Percentiles rank a stretch among this genome's conserved stretches.
Evolutionary conservation across 345 rosid genomes (phyloP).

Genomic region (Eucalyptus tenuipes): DNA sequence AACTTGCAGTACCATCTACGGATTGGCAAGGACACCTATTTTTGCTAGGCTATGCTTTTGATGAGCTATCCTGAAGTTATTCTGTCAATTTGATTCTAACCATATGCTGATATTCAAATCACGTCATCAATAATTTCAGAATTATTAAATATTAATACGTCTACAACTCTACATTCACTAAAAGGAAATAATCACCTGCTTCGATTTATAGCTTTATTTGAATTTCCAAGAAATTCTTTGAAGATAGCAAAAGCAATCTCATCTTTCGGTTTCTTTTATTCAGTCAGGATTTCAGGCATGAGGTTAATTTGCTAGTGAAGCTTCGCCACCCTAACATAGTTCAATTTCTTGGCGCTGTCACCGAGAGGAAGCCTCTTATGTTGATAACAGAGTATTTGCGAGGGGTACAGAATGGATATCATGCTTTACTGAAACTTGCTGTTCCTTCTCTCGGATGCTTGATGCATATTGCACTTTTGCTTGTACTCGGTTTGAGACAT

Average conservation of each 20-base stretch:
- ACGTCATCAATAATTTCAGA: not conserved
- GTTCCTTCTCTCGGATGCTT: not conserved
- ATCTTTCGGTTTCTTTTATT: not conserved
- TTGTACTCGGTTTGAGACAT: not conserved
- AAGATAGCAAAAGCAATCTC: not conserved
- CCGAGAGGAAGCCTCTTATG: constrained; percentile 99
- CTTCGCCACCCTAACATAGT: constrained; percentile 99
- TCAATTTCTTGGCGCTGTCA: constrained; percentile 97
- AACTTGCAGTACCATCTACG: not conserved
- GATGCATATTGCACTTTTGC: not conserved
- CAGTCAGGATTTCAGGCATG: constrained; percentile 99
- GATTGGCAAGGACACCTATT: not conserved
- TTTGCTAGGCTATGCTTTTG: not conserved
- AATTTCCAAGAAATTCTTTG: not conserved
- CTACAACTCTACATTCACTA: not conserved
- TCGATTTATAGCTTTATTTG: not conserved
- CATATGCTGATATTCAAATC: not conserved
- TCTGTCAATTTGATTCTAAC: not conserved
- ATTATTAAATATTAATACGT: not conserved
- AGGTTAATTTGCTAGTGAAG: constrained; percentile 92
- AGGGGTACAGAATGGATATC: constrained; percentile 43
- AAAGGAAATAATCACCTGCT: not conserved
- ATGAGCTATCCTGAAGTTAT: not conserved
- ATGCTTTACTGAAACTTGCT: not conserved
- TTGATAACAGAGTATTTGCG: constrained; percentile 86